These are phyloP conservation scores for Colletotrichum navitas DNA, from an alignment of 2,329 filamentous ascomycete species.

Conservation along the genomic window DNA sequence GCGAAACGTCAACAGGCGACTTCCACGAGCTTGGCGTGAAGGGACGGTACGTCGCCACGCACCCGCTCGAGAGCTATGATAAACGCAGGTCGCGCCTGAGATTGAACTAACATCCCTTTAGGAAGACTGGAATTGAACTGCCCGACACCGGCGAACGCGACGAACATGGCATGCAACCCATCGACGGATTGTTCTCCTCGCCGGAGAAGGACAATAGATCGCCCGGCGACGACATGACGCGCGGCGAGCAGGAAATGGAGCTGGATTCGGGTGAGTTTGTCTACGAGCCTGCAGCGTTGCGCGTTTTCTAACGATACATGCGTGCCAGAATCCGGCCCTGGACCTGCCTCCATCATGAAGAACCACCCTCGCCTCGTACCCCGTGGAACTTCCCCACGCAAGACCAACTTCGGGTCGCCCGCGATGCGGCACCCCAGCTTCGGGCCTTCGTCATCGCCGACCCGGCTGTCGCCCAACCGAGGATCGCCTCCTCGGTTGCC, in stretches of 20 bases:
- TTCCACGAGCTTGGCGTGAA: conserved; percentile 63
- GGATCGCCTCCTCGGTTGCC: conserved; percentile 34
- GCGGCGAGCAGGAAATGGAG: conserved; percentile 64
- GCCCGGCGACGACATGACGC: conserved; percentile 48
- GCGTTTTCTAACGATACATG: conserved; percentile 43
- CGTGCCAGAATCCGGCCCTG: conserved; percentile 63
- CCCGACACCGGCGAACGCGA: conserved; percentile 85
- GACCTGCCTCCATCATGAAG: conserved; percentile 65
- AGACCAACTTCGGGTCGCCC: conserved; percentile 71
- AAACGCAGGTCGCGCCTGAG: neutral
- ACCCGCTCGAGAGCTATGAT: neutral
- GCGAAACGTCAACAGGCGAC: conserved; percentile 52
- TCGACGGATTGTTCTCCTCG: conserved; percentile 91
- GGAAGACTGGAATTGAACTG: conserved; percentile 90
- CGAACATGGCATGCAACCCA: conserved; percentile 90
- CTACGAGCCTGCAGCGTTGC: neutral
- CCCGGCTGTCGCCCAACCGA: conserved; percentile 53
- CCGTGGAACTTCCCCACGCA: conserved; percentile 66
- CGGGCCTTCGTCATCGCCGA: conserved; percentile 65
- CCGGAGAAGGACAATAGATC: conserved; percentile 67
- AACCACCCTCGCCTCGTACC: conserved; percentile 51
- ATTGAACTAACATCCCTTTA: conserved; percentile 53
- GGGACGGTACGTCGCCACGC: conserved; percentile 59
- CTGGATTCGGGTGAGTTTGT: conserved; percentile 61
- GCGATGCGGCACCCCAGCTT: conserved; percentile 72